Percentiles rank a stretch among this genome's conserved stretches.
These are phyloP conservation scores for Epichloe amarillans DNA, from an alignment of 2,329 filamentous ascomycete genomes.

Conservation along the genomic window DNA sequence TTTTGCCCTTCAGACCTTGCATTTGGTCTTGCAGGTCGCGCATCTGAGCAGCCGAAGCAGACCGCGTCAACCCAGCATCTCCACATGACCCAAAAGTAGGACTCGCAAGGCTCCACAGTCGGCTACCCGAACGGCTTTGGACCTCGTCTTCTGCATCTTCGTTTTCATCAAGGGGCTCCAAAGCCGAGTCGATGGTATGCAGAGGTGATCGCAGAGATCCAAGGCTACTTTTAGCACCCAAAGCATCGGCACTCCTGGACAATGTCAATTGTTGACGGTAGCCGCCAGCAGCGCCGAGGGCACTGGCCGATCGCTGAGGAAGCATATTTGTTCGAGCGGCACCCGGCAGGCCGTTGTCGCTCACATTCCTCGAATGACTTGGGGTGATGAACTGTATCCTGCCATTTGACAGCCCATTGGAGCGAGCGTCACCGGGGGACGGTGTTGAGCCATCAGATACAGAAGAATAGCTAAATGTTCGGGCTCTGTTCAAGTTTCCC, in stretches of 20 bases:
- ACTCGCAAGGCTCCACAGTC: constrained; percentile 27
- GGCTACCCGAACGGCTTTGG: constrained; percentile 18
- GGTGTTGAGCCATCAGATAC: constrained; percentile 38
- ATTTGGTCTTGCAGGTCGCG: constrained; percentile 70
- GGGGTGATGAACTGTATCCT: constrained; percentile 8
- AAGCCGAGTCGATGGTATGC: constrained; percentile 26
- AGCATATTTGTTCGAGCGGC: constrained; percentile 19
- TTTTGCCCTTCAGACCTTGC: constrained; percentile 72
- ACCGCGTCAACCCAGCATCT: constrained; percentile 44
- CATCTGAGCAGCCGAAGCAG: constrained; percentile 60
- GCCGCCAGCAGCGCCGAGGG: constrained; percentile 44
- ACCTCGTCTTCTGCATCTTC: constrained; percentile 16
- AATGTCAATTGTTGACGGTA: constrained; percentile 37
- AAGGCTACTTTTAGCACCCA: constrained; percentile 16
- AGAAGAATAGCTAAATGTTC: constrained; percentile 40
- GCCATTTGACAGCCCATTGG: constrained; percentile 11
- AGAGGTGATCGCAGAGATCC: constrained; percentile 23
- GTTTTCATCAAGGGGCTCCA: constrained; percentile 43
- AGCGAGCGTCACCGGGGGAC: constrained; percentile 25
- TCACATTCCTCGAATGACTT: constrained; percentile 19
- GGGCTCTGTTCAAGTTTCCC: constrained; percentile 70
- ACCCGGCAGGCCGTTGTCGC: constrained; percentile 17
- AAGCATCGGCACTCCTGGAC: constrained; percentile 31
- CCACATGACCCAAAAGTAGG: constrained; percentile 29
- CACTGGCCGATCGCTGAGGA: constrained; percentile 49